Conservation (phyloP, 2,329 filamentous ascomycete genomes). For the Botrytis paeoniae region DNA sequence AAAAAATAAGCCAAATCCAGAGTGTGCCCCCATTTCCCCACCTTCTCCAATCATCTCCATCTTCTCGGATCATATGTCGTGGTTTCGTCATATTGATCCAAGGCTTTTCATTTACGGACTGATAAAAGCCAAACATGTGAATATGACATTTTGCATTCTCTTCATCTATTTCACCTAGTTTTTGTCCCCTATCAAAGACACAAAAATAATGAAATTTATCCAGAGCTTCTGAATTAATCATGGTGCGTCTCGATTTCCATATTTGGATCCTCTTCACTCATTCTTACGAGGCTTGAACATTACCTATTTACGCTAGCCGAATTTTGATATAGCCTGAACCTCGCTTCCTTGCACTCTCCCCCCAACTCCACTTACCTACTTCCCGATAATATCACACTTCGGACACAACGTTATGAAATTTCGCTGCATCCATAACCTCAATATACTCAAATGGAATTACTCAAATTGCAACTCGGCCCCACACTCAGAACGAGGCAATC, state of each 20-base stretch:
- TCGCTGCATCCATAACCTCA: neutral
- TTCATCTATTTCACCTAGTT: neutral
- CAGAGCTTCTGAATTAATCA: neutral
- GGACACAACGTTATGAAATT: neutral
- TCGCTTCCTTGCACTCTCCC: neutral
- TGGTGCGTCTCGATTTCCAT: neutral
- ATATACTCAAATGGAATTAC: neutral
- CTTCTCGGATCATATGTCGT: conserved; percentile 5
- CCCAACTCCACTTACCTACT: conserved; percentile 6
- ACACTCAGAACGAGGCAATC: neutral
- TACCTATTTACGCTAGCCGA: neutral
- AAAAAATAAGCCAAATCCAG: neutral
- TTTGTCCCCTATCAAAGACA: neutral
- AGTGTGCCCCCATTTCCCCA: conserved; percentile 9
- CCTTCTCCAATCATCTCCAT: conserved; percentile 9
- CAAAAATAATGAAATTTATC: neutral
- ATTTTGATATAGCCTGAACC: conserved; percentile 8
- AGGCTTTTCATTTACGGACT: neutral
- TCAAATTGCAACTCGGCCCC: neutral
- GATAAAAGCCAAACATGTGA: conserved; percentile 2
- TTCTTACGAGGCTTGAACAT: neutral
- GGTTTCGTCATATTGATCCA: conserved; percentile 17
- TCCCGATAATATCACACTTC: neutral
- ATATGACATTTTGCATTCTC: conserved; percentile 15
- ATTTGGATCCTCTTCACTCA: neutral